Conservation (phyloP, 352 stramenopile species). For the Pythium angustatum region DNA sequence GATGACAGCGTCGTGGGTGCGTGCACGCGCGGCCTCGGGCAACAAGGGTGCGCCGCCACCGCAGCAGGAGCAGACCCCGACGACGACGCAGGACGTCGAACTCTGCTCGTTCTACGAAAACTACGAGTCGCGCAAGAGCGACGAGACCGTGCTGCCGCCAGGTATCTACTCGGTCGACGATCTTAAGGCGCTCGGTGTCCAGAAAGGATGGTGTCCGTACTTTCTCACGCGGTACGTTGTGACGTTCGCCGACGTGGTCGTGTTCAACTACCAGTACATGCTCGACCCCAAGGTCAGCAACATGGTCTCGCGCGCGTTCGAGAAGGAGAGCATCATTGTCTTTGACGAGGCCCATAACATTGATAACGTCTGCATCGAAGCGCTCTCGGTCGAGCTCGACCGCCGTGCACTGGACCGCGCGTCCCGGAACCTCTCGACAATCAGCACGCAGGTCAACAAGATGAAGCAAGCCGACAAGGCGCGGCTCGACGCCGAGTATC, state of each 20-base stretch:
- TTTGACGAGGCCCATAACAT: conserved; percentile 99
- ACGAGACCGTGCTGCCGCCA: conserved; percentile 89
- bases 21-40: conserved; percentile 46
- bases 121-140: conserved; percentile 86
- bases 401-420: conserved; percentile 90
- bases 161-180: conserved; percentile 98
- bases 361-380: conserved; percentile 99
- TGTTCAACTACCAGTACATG: conserved; percentile 99
- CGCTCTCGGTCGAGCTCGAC: conserved; percentile 96
- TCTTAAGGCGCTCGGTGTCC: conserved; percentile 91
- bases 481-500: conserved; percentile 94
- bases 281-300: conserved; percentile 96
- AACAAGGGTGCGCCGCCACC: conserved; percentile 37
- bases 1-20: conserved; percentile 98
- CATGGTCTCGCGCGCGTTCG: conserved; percentile 92
- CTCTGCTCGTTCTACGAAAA: conserved; percentile 91
- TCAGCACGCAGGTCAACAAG: conserved; percentile 76
- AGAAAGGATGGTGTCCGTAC: conserved; percentile 97
- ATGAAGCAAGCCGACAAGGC: conserved; percentile 92
- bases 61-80: background rate
- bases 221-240: conserved; percentile 98
- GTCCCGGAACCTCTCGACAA: conserved; percentile 85
- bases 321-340: conserved; percentile 92
- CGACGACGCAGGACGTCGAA: conserved; percentile 43
- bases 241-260: conserved; percentile 96